Percentiles rank a stretch among this genome's conserved stretches.
Conservation (phyloP, 192 early-diverging fungal genomes). For the Globomyces pollinis-pini region DNA sequence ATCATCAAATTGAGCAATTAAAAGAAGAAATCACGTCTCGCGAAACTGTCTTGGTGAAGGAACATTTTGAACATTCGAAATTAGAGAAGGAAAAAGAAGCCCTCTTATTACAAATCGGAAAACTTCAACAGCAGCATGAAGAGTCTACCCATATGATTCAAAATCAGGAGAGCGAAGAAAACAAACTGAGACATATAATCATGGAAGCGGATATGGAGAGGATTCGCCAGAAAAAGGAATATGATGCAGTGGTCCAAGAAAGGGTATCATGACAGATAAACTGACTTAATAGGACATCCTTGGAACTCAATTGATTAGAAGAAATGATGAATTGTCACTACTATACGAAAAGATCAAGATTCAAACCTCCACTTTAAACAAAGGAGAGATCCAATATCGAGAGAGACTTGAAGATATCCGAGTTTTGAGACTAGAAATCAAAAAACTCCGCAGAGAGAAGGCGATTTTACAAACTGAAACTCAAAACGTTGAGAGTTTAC, state of each 20-base stretch:
- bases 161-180: conserved; percentile 52
- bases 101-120: conserved; percentile 41
- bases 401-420: conserved; percentile 57
- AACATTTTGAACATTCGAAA: conserved; percentile 51
- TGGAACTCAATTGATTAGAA: conserved; percentile 49
- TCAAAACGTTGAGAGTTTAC: conserved; percentile 45
- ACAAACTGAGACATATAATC: conserved; percentile 52
- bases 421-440: conserved; percentile 54
- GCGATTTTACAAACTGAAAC: conserved; percentile 52
- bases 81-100: conserved; percentile 57
- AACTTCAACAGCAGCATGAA: conserved; percentile 44
- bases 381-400: conserved; percentile 55
- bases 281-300: conserved; percentile 52
- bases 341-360: conserved; percentile 60
- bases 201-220: conserved; percentile 41
- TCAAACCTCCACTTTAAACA: conserved; percentile 52
- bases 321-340: conserved; percentile 52
- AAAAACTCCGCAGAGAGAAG: conserved; percentile 48
- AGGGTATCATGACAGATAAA: conserved; percentile 21
- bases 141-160: conserved; percentile 41
- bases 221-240: conserved; percentile 51
- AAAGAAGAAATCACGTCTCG: conserved; percentile 55
- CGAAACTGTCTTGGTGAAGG: conserved; percentile 48
- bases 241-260: conserved; percentile 48
- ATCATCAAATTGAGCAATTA: conserved; percentile 53